Evolutionary conservation across 768 basidiomycete species (phyloP), one percentile per base, ranked within the genome.

Genomic region (Fistulinella prunicolor): DNA sequence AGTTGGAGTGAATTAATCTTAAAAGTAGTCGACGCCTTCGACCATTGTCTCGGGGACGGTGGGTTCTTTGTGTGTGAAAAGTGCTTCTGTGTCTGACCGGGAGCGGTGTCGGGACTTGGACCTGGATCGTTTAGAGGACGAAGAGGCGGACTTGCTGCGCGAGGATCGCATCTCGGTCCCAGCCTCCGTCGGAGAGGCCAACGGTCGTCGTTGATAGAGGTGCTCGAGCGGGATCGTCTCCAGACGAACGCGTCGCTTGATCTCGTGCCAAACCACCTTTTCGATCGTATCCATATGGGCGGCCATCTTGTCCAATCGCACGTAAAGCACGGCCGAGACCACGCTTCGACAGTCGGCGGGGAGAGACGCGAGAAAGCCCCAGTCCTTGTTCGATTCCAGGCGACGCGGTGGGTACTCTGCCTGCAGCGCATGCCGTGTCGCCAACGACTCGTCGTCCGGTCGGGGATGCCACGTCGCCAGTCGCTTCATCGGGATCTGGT

Each of bases 221-320:
- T 9, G 4, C 20, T 57, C 54, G 32, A 61, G 32, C 16, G 62
- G 62, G 38, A 49, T 44, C 37, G 44, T 50, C 45, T 64, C 59
- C 44, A 63, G 42, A 14, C 47, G 57, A 23, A 71, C 59, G 21
- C 73, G 72, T 30, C 59, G 54, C 28, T 49, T 51, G 6, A 77
- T 51, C 50, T 78, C 74, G 21, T 47, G 32, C 47, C 38, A 51
- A 9, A 78, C 63, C 2, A 61, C 59, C 10, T 48, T 47, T 40
- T 77, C 70, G 29, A 80, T 64, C 19, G 45, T 30, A 4, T 69
- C 61, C 77, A 79, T 78, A 16, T 66, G 59, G 26, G 24, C 30
- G 6, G 67, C 66, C 66, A 71, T 66, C 29, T 61, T 56, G 5
- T 56, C 56, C 9, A 78, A 53, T 0, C 61, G 67, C 3, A 62